Evolutionary conservation across 2,329 filamentous ascomycete species (phyloP), one percentile per base, ranked within the genome.

Genomic region (Penicillium hesseltinei): DNA sequence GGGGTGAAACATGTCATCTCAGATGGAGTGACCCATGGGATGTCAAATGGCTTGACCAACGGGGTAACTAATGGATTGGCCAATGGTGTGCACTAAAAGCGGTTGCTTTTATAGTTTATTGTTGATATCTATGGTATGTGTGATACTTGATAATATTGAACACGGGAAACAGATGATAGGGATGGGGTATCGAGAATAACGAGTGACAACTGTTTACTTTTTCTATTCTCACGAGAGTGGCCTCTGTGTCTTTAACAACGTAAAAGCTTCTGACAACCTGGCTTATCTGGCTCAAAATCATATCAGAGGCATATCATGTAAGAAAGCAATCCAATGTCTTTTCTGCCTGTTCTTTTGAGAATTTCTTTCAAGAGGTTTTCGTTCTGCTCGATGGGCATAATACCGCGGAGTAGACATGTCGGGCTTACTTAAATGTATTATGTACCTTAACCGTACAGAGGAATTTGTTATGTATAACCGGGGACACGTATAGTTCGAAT

Each of bases 11-110:
- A 58, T 44, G 39, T 38, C 21, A 33, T 46, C 3, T 25, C 36
- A 4, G 45, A 51, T 8, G 56, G 54, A 3, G 25, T 56, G 21
- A 44, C 42, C 9, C 56, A 58, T 33, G 47, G 49, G 1, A 33
- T 45, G 5, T 31, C 57, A 6, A 44, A 55, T 29, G 53, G 51
- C 10, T 19, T 47, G 21, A 19, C 35, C 6, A 45, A 45, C 19
- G 21, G 15, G 9, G 10, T 48, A 31, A 11, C 33, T 7, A 38
- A 25, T n/a, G 31, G 38, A 36, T 38, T 60, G 17, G 17, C 56
- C 27, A 63, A 64, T 50, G 62, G 60, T 36, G 54, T 62, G 7
- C 60, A 63, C 31, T 63, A 57, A 38, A 29, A n/a, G 19, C 3
- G 17, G 17, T 10, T 31, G 10, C 4, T 13, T 17, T 27, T 27